These are phyloP conservation scores for Dactylellina sp. DNA, from an alignment of 2,329 filamentous ascomycete species.

Conservation along the genomic window DNA sequence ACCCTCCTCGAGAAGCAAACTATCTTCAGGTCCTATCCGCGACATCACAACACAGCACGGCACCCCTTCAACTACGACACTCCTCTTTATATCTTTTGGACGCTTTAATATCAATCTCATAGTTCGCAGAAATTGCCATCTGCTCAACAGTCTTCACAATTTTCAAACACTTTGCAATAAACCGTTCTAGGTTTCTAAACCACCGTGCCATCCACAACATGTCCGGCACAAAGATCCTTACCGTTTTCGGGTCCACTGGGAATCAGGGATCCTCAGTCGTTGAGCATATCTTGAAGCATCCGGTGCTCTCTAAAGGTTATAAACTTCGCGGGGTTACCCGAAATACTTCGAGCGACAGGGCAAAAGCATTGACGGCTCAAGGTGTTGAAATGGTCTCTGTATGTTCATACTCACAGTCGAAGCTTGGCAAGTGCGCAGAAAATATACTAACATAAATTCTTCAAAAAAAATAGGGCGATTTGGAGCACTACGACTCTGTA, in stretches of 20 bases:
- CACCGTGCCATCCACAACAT: conserved; percentile 30
- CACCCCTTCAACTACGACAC: no score
- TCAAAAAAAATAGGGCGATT: conserved; percentile 65
- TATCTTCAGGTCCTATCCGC: not conserved
- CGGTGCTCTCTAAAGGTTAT: conserved; percentile 66
- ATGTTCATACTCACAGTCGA: not conserved
- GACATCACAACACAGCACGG: conserved; percentile 4
- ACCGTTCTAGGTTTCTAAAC: conserved; percentile 8
- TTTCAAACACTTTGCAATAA: conserved; percentile 1
- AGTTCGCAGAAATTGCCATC: no score
- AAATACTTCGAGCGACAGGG: conserved; percentile 64
- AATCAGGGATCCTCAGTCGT: conserved; percentile 68
- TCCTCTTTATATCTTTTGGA: no score
- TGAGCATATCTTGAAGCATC: conserved; percentile 66
- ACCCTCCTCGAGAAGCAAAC: not conserved
- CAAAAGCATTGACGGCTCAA: conserved; percentile 63
- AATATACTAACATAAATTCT: no score
- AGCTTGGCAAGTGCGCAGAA: not conserved
- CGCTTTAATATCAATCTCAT: no score
- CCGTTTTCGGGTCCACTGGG: conserved; percentile 68
- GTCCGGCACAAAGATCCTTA: conserved; percentile 61
- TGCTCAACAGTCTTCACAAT: not conserved
- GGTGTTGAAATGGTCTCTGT: conserved; percentile 66
- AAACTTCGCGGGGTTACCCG: conserved; percentile 67
- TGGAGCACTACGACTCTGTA: conserved; percentile 63